A percentile compares a stretch with the other conserved stretches of the same genome.
Evolutionary conservation across 805 yeast genomes (phyloP).

Genomic region (Starmerella sp.): DNA sequence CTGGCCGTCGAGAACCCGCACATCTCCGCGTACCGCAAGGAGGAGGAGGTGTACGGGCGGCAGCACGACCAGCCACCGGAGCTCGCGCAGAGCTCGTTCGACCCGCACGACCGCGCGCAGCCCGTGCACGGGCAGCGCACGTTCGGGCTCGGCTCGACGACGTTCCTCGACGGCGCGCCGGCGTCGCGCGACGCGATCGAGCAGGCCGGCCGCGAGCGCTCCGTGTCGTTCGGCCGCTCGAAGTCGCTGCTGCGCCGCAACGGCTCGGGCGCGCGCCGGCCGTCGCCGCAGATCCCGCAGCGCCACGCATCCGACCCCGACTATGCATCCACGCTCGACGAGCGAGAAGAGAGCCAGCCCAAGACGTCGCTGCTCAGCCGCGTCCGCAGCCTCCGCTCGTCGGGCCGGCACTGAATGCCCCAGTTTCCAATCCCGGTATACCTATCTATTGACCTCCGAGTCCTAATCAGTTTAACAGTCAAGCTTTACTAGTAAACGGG

Average conservation of each 20-base stretch:
- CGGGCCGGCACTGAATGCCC: constrained; percentile 7
- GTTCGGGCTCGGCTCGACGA: constrained; percentile 80
- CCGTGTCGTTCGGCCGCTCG: constrained; percentile 57
- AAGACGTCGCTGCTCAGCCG: constrained; percentile 47
- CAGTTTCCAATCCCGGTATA: neutral
- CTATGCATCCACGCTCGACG: neutral
- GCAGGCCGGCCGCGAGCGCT: constrained; percentile 26
- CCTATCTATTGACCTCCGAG: neutral
- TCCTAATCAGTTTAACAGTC: neutral
- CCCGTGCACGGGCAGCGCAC: constrained; percentile 81
- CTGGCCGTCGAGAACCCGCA: constrained; percentile 56
- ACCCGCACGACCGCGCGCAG: constrained; percentile 53
- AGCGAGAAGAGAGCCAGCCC: constrained; percentile 1
- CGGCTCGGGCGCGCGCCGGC: constrained; percentile 4
- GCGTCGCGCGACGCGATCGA: constrained; percentile 46
- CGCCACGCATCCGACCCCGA: constrained; percentile 3
- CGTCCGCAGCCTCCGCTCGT: constrained; percentile 77
- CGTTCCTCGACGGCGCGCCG: constrained; percentile 93
- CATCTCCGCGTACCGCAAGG: constrained; percentile 32
- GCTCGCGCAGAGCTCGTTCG: constrained; percentile 37
- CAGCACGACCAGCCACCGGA: constrained; percentile 20
- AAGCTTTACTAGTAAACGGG: neutral
- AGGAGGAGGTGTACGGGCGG: constrained; percentile 69
- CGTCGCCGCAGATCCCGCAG: neutral
- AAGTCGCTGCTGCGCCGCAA: constrained; percentile 44